Evolutionary conservation across 225 moss, liverwort and hornwort genomes (phyloP).

Genomic region (Sphagnum tenellum): DNA sequence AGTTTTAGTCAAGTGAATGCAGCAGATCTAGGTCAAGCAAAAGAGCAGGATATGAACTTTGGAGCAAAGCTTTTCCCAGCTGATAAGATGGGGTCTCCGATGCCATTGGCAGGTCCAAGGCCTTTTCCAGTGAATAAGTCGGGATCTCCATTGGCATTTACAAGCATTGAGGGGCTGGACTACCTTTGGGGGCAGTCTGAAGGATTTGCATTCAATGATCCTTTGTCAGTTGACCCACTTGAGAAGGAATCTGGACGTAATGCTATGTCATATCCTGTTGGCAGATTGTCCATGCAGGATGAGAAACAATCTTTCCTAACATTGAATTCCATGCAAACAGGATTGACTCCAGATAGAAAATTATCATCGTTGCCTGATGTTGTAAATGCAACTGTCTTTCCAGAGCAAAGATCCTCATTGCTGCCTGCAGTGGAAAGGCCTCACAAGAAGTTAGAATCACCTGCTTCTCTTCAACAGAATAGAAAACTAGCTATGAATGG

Average conservation of each 20-base stretch:
- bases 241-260: constrained; percentile 33
- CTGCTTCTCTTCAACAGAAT: constrained; percentile 16
- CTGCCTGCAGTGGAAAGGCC: constrained; percentile 19
- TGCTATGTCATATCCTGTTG: constrained; percentile 17
- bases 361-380: constrained; percentile 22
- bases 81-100: constrained; percentile 16
- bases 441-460: constrained; percentile 16
- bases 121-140: constrained; percentile 15
- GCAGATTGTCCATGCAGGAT: constrained; percentile 24
- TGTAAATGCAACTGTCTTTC: constrained; percentile 10
- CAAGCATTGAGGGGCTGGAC: constrained; percentile 36
- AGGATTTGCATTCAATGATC: constrained; percentile 34
- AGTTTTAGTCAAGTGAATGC: constrained; percentile 25
- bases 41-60: constrained; percentile 25
- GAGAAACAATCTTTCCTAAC: constrained; percentile 28
- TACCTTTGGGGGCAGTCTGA: constrained; percentile 27
- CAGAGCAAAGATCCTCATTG: constrained; percentile 31
- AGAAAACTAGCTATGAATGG: constrained; percentile 21
- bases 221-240: constrained; percentile 21
- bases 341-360: constrained; percentile 22
- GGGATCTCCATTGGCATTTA: constrained; percentile 36
- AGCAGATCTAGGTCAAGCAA: constrained; percentile 22
- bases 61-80: constrained; percentile 18
- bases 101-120: background rate
- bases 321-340: constrained; percentile 28